Evolutionary conservation across 495 filamentous ascomycete species (phyloP), one percentile per base, ranked within the genome.

Genomic region (Penicillium lividum): DNA sequence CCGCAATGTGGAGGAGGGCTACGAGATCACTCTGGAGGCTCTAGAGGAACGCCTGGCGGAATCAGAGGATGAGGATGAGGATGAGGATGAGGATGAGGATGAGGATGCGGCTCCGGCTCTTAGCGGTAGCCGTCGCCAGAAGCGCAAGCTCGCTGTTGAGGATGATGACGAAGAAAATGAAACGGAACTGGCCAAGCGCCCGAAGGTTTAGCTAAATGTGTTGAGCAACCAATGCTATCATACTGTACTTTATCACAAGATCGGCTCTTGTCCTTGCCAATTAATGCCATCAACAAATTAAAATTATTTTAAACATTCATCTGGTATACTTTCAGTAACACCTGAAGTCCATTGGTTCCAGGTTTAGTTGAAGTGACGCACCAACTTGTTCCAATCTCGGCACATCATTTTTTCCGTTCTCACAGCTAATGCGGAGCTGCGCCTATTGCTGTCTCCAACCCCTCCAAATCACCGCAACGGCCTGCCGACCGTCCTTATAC

Each of bases 1-100:
- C 8, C 77, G 78, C 3, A 84, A 84, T 59, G 86, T 96, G n/a
- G 86, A 91, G 69, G 89, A 88, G 53, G 92, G 94, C 30, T 97
- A 94, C 73, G 83, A 85, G 31, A 75, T 84, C 42, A 72, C 94
- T 33, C 73, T 97, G 56, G 72, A 79, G 34, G 79, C 67, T 7
- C 75, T 83, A 44, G 69, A 70, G 61, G 73, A 71, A 36, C 74
- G 80, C 58, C 51, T 68, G 25, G 60, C 71, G 15, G 65, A 65
- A 4, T 38, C 63, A 22, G 47, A 68, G 28, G 65, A 65, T 0
- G 61, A 69, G 34, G 40, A 52, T 10, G 47, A 68, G 28, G 65
- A 65, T 0, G 47, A 68, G 28, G 65, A 65, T 0, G 47, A 68
- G 28, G 65, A 65, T 0, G 47, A 68, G 28, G 65, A 65, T 0